Evolutionary conservation across 1,139 yeast genomes (phyloP), one percentile per base, ranked within the genome.

Genomic region (Candida pseudoviswanathii): DNA sequence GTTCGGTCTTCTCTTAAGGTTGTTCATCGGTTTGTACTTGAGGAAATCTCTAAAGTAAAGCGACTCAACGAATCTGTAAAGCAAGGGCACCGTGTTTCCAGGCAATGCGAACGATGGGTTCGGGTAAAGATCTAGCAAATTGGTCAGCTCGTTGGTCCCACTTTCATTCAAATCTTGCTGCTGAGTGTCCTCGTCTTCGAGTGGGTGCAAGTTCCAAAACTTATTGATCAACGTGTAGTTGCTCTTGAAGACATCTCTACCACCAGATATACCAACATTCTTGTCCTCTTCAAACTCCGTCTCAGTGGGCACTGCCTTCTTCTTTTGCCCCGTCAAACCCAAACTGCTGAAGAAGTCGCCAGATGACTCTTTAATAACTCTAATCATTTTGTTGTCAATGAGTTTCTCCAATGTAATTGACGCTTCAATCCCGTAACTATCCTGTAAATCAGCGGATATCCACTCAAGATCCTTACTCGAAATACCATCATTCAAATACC

Each of bases 401-500:
- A 73, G 55, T 10, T 61, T 61, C 21, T 71, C 70, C 21, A 75
- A 50, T 5, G 64, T 50, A 5, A 71, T 57, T 4, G 70, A 60
- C 44, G 79, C 73, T 48, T 75, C 68, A 52, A 83, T 67, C 0
- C 96, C 96, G 59, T 78, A 87, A 44, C 80, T 76, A 48, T 81
- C 82, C 21, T 81, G 62, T 3, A 86, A 64, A 49, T 79, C 84
- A 7, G 66, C 70, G 46, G 78, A 73, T 24, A 88, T 61, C 22
- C 58, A 58, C 3, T 77, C 81, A 54, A 79, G 75, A 54, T 86
- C 91, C 49, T 73, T 78, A 45, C 78, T 85, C 49, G 80, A 77
- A 32, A 89, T 65, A 0, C 96, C 96, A 44, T 81, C 82, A 56
- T 84, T 81, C 6, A 82, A 76, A 10, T 84, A 68, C 4, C 86